Evolutionary conservation across 495 filamentous ascomycete species (phyloP).

Genomic region (Hypoxylon perforatum): DNA sequence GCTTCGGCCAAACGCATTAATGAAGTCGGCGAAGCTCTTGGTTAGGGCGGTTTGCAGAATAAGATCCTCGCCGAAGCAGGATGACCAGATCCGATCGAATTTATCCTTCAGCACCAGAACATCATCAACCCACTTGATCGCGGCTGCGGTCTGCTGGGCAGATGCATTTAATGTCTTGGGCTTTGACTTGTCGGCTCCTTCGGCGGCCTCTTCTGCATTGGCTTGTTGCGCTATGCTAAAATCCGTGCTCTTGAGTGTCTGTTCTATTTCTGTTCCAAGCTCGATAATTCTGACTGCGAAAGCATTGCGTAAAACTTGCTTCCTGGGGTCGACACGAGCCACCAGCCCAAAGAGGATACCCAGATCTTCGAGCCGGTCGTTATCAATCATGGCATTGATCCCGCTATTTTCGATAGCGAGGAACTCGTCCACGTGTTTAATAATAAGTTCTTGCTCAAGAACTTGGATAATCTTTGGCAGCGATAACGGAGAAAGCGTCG

Average conservation of each 20-base stretch:
- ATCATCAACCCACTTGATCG: conserved; percentile 95
- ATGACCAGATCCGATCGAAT: conserved; percentile 80
- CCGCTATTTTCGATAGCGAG: conserved; percentile 86
- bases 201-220: conserved; percentile 60
- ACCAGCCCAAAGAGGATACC: conserved; percentile 81
- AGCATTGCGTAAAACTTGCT: conserved; percentile 72
- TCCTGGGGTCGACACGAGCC: conserved; percentile 80
- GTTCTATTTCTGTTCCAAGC: conserved; percentile 84
- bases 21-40: conserved; percentile 87
- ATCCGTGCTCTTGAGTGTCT: conserved; percentile 63
- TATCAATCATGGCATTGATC: conserved; percentile 89
- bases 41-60: conserved; percentile 82
- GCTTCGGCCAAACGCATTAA: conserved; percentile 83
- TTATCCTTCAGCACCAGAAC: conserved; percentile 87
- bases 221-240: conserved; percentile 57
- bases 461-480: conserved; percentile 78
- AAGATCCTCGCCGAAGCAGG: conserved; percentile 78
- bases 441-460: conserved; percentile 83
- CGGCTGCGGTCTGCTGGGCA: conserved; percentile 75
- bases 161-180: conserved; percentile 53
- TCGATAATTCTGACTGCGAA: conserved; percentile 81
- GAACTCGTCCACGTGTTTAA: conserved; percentile 79
- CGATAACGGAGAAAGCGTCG: conserved; percentile 77
- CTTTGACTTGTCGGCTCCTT: conserved; percentile 58
- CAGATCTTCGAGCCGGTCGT: conserved; percentile 81